Conservation (phyloP, 2,329 filamentous ascomycete species). For the Curvularia sp. region DNA sequence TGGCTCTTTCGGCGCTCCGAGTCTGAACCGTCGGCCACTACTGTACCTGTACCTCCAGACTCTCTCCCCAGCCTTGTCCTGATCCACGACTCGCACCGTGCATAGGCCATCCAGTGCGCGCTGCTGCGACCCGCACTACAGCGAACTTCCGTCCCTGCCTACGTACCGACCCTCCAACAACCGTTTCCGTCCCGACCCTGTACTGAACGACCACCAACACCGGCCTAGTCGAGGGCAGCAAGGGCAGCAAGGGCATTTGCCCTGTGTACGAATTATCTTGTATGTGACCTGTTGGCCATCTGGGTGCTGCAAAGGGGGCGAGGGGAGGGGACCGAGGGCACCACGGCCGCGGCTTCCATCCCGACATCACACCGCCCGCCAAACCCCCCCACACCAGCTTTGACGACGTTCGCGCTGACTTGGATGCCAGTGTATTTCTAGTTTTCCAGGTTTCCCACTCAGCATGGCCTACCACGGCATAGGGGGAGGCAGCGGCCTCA, state of each 20-base stretch:
- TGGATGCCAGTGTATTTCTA: constrained; percentile 49
- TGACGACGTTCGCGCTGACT: constrained; percentile 39
- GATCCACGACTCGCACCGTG: constrained; percentile 18
- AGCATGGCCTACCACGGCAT: constrained; percentile 70
- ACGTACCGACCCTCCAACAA: constrained; percentile 21
- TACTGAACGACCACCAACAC: constrained; percentile 28
- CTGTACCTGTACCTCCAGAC: too few relatives aligned
- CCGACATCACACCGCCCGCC: constrained; percentile 46
- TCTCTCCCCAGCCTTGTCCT: constrained; percentile 14
- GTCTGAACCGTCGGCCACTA: constrained; percentile 20
- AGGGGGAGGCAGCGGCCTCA: constrained; percentile 77
- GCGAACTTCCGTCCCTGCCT: constrained; percentile 14
- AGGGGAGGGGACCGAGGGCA: not conserved
- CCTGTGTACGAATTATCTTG: constrained; percentile 41
- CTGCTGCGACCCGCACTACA: constrained; percentile 17
- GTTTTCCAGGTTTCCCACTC: constrained; percentile 32
- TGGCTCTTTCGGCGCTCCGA: constrained; percentile 12
- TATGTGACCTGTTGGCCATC: constrained; percentile 27
- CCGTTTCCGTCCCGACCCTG: constrained; percentile 19
- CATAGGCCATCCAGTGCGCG: constrained; percentile 19
- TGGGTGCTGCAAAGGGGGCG: constrained; percentile 17
- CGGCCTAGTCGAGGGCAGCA: constrained; percentile 24
- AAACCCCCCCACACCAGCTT: constrained; percentile 44
- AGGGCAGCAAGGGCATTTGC: constrained; percentile 34
- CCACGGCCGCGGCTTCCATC: constrained; percentile 23